phyloP scores from a whole-genome alignment of 306 rosid genomes.

The Arachis stenosperma region DNA sequence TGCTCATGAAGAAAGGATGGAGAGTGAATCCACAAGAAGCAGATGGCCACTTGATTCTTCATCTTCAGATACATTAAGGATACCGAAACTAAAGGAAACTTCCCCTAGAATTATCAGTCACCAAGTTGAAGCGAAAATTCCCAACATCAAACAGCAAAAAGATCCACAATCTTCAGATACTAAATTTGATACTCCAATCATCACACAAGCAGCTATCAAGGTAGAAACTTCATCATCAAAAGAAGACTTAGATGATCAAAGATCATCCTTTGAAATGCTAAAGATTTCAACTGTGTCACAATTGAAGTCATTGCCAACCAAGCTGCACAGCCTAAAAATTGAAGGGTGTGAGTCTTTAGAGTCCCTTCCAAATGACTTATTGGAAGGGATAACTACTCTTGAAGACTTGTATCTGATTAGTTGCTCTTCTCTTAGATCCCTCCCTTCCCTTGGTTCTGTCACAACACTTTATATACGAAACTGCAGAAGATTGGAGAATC shows the following conservation, averaged over 20 bases:
- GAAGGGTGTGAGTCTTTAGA: constrained; percentile 37
- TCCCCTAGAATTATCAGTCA: not conserved
- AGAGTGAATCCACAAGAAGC: constrained; percentile 18
- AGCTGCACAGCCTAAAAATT: constrained; percentile 35
- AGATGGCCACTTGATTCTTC: constrained; percentile 25
- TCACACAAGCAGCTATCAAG: not conserved
- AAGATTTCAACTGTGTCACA: constrained; percentile 42
- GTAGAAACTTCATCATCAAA: constrained; percentile 7
- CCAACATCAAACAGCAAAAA: constrained; percentile 19
- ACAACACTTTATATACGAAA: constrained; percentile 33
- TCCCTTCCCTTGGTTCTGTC: constrained; percentile 27
- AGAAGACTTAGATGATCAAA: constrained; percentile 42
- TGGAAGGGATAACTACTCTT: constrained; percentile 13
- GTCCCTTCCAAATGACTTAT: constrained; percentile 27
- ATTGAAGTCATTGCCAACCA: constrained; percentile 29
- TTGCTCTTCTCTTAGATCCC: constrained; percentile 35
- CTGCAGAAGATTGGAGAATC: constrained; percentile 22
- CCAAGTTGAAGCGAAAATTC: constrained; percentile 9
- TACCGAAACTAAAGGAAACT: not conserved
- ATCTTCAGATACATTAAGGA: not conserved
- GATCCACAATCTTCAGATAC: constrained; percentile 32
- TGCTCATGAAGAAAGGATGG: constrained; percentile 24
- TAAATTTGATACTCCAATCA: constrained; percentile 8
- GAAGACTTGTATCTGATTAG: constrained; percentile 30
- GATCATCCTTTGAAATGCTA: constrained; percentile 39